A percentile compares a stretch with the other conserved stretches of the same genome.
These are phyloP conservation scores for Spergularia bocconei DNA, from an alignment of 148 eudicot genomes.

Conservation along the genomic window DNA sequence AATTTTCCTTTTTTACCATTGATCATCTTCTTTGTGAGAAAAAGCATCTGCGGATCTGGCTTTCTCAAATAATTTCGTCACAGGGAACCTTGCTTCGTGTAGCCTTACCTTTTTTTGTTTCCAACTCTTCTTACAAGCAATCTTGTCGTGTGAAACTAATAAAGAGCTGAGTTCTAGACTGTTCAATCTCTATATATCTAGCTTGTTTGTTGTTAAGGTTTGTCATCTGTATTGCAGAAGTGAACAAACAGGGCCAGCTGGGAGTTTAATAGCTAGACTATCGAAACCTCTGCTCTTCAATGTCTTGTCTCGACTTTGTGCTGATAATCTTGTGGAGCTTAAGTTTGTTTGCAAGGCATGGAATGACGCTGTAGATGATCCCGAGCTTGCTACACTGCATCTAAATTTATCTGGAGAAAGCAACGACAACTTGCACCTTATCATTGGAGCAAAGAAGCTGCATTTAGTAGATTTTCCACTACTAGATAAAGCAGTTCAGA, in stretches of 20 bases:
- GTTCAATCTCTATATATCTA: no score
- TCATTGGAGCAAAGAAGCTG: constrained; percentile 8
- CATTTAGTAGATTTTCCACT: constrained; percentile 4
- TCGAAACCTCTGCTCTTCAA: neutral
- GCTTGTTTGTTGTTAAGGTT: neutral
- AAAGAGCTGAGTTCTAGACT: no score
- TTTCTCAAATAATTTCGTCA: no score
- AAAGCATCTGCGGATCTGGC: no score
- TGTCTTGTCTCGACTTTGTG: constrained; percentile 9
- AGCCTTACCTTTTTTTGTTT: no score
- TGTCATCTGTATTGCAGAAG: constrained; percentile 1
- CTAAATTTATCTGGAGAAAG: constrained; percentile 2
- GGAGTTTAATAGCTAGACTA: neutral
- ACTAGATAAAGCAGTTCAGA: constrained; percentile 9
- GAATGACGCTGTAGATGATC: constrained; percentile 7
- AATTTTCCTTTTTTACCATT: no score
- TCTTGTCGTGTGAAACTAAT: no score
- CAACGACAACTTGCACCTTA: neutral
- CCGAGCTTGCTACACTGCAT: constrained; percentile 11
- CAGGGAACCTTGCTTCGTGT: no score
- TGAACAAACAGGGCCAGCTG: neutral
- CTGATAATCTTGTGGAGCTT: neutral
- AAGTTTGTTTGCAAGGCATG: constrained; percentile 12
- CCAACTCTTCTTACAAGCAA: no score
- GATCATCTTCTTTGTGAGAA: no score